Evolutionary conservation across 2,329 filamentous ascomycete species (phyloP).

Genomic region (Pestalotiopsis fici): DNA sequence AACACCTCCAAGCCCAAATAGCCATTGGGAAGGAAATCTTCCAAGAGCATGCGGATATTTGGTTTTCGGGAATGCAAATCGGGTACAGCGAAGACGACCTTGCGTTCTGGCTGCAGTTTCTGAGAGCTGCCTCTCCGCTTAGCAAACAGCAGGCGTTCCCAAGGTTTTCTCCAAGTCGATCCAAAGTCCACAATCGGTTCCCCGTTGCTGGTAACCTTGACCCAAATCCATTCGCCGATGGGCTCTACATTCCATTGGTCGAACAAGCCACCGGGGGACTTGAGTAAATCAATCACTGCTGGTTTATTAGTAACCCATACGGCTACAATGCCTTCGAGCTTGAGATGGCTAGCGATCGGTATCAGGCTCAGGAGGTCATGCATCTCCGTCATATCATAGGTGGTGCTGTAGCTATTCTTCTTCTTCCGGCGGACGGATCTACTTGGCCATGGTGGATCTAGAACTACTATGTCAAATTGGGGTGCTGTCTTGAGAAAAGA

Average conservation of each 20-base stretch:
- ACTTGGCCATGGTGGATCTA: conserved; percentile 84
- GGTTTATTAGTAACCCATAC: conserved; percentile 80
- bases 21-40: conserved; percentile 48
- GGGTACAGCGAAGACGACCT: conserved; percentile 69
- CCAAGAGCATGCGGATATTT: conserved; percentile 63
- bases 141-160: conserved; percentile 72
- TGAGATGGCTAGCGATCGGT: conserved; percentile 57
- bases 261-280: conserved; percentile 59
- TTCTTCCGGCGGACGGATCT: conserved; percentile 69
- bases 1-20: conserved; percentile 74
- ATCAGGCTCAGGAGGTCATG: conserved; percentile 51
- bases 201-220: conserved; percentile 69
- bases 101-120: conserved; percentile 39
- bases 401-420: conserved; percentile 48
- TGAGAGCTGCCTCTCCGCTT: conserved; percentile 36
- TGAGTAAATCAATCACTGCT: conserved; percentile 56
- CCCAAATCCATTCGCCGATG: conserved; percentile 75
- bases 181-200: conserved; percentile 65
- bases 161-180: conserved; percentile 71
- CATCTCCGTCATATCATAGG: conserved; percentile 47
- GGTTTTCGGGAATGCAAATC: conserved; percentile 81
- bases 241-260: conserved; percentile 66
- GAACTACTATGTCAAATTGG: conserved; percentile 66
- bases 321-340: conserved; percentile 59
- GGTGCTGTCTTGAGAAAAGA: conserved; percentile 44